A percentile compares a stretch with the other conserved stretches of the same genome.
Conservation (phyloP, 768 basidiomycete genomes). For the Pisolithus marmoratus region DNA sequence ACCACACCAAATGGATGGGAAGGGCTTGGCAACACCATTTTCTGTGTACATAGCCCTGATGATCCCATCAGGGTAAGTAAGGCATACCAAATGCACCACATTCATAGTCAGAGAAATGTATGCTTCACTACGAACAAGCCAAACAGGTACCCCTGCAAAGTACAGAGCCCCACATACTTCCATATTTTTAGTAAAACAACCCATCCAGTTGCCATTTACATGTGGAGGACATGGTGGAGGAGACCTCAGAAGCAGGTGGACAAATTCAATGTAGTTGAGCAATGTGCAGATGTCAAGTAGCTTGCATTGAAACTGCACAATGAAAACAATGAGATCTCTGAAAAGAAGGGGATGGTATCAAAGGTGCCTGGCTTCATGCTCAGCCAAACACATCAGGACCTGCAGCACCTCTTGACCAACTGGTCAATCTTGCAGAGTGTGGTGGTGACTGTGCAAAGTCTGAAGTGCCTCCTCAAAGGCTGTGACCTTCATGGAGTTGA, state of each 20-base stretch:
- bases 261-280: constrained; percentile 4
- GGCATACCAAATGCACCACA: background rate
- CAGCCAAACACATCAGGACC: background rate
- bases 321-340: constrained; percentile 1
- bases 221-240: background rate
- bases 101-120: background rate
- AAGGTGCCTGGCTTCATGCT: constrained; percentile 1
- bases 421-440: background rate
- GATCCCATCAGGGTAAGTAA: background rate
- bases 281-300: constrained; percentile 4
- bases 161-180: constrained; percentile 1
- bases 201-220: constrained; percentile 5
- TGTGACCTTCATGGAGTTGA: background rate
- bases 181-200: constrained; percentile 2
- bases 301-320: background rate
- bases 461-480: background rate
- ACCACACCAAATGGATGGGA: background rate
- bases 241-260: background rate
- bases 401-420: background rate
- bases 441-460: background rate
- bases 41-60: background rate
- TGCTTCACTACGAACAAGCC: background rate
- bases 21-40: background rate
- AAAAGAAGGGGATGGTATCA: background rate
- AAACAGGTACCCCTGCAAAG: constrained; percentile 6